Percentiles rank a stretch among this genome's conserved stretches.
These are phyloP conservation scores for Cymbidium sinense DNA, from an alignment of 106 monocot species.

Conservation along the genomic window DNA sequence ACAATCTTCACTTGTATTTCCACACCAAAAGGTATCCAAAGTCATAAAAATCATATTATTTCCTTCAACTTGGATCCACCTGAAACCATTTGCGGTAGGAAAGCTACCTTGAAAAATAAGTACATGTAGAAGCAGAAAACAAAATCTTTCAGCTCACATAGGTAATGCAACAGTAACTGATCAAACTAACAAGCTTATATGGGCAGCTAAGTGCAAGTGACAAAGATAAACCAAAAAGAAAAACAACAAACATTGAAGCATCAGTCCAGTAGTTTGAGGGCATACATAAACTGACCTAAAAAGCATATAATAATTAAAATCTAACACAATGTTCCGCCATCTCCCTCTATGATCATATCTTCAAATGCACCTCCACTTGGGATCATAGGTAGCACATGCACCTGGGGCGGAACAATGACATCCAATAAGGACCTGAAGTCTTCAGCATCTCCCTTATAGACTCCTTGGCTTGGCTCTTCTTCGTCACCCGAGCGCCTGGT, in stretches of 20 bases:
- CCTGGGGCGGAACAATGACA: conserved; percentile 81
- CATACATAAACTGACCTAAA: background rate
- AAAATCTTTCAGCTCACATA: background rate
- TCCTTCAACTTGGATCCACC: background rate
- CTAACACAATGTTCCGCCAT: conserved; percentile 63
- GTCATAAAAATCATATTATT: background rate
- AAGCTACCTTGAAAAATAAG: background rate
- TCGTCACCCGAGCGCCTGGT: conserved; percentile 65
- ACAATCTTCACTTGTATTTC: background rate
- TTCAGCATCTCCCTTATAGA: conserved; percentile 75
- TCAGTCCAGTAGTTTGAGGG: background rate
- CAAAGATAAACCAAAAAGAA: background rate
- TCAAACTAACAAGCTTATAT: background rate
- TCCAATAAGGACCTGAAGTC: conserved; percentile 82
- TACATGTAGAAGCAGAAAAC: background rate
- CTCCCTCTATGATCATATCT: conserved; percentile 77
- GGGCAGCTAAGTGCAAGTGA: background rate
- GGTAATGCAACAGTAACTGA: background rate
- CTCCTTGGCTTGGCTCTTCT: conserved; percentile 51
- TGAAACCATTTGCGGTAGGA: background rate
- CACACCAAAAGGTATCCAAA: background rate
- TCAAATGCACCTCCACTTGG: conserved; percentile 82
- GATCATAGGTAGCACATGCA: conserved; percentile 95
- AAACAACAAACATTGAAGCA: background rate
- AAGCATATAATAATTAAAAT: conserved; percentile 6